phyloP scores from a whole-genome alignment of 73 alveolate species.

The Uronychia setigera region DNA sequence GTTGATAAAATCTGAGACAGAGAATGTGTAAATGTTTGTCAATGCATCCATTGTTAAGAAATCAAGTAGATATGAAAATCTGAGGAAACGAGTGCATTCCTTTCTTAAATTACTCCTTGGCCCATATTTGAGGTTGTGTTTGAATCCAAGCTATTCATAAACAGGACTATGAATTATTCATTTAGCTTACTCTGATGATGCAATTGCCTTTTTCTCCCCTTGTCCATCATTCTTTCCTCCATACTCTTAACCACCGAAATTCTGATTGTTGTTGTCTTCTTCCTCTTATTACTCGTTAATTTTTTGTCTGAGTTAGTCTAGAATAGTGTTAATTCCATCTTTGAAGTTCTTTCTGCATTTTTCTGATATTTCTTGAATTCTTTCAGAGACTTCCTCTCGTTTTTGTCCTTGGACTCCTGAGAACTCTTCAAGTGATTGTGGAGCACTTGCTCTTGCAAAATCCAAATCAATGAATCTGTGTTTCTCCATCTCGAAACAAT shows the following conservation, averaged over 20 bases:
- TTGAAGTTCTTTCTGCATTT: slow-evolving; percentile 73
- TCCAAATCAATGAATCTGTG: slow-evolving; percentile 66
- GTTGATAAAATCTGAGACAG: slow-evolving; percentile 56
- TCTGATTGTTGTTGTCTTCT: slow-evolving; percentile 52
- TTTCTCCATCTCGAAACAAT: slow-evolving; percentile 76
- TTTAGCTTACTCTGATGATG: neutral
- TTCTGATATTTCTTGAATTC: slow-evolving; percentile 61
- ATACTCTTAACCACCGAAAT: neutral
- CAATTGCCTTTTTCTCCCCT: slow-evolving; percentile 53
- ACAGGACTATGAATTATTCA: slow-evolving; percentile 36
- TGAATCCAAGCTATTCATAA: slow-evolving; percentile 72
- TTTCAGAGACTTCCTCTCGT: slow-evolving; percentile 63
- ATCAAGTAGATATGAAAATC: slow-evolving; percentile 79
- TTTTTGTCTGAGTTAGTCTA: slow-evolving; percentile 69
- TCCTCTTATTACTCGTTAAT: slow-evolving; percentile 69
- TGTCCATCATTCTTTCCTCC: slow-evolving; percentile 34
- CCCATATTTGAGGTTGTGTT: slow-evolving; percentile 77
- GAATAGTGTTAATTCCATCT: slow-evolving; percentile 68
- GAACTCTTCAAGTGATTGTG: slow-evolving; percentile 62
- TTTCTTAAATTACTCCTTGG: slow-evolving; percentile 74
- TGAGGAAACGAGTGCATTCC: slow-evolving; percentile 71
- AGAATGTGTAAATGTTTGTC: slow-evolving; percentile 65
- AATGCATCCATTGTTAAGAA: slow-evolving; percentile 76
- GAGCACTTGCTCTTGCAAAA: slow-evolving; percentile 64
- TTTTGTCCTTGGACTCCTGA: slow-evolving; percentile 49